Evolutionary conservation across 1,139 yeast genomes (phyloP), one percentile per base, ranked within the genome.

Genomic region (Yamadazyma kanchanaburiensis): DNA sequence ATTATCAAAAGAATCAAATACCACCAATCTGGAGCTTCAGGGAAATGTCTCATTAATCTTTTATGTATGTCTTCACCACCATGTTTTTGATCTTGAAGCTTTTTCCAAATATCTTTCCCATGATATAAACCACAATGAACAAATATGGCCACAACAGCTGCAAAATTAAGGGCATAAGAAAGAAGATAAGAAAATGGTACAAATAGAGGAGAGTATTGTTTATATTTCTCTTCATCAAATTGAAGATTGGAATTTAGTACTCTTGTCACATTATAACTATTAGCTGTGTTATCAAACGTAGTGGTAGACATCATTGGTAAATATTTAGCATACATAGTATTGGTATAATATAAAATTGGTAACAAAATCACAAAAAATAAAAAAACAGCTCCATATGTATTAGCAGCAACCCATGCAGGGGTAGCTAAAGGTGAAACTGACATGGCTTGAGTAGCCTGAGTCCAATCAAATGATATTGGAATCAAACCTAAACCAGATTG

Each of bases 21-120:
- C 80, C 83, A 75, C 84, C 84, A 77, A 37, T 69, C 74, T 16
- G 87, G 87, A 14, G 70, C 78, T 39, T 70, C 75, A 30, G 60
- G 65, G 52, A 78, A 80, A 18, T 57, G 53, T 34, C 58, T 59
- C 82, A 79, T 79, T 37, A 77, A 63, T 39, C 78, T 65, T 55
- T 64, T 66, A 50, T 78, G 86, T 15, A 79, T 73, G 51, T 80
- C 41, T 59, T 63, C 32, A 64, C 64, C 27, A 64, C 58, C 38
- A 59, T 51, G 30, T 19, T 14, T 28, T 11, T 22, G 21, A 14
- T 22, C 24, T 39, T 53, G 59, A 48, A 75, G 45, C 46, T 64
- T 71, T n/a, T 55, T 48, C 39, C 60, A 40, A 32, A 80, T 65
- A 32, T 71, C 76, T 28, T 53, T 59, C 33, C 80, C 73, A 45